Conservation (phyloP, 2,329 filamentous ascomycete genomes). For the Paramyrothecium roridum region DNA sequence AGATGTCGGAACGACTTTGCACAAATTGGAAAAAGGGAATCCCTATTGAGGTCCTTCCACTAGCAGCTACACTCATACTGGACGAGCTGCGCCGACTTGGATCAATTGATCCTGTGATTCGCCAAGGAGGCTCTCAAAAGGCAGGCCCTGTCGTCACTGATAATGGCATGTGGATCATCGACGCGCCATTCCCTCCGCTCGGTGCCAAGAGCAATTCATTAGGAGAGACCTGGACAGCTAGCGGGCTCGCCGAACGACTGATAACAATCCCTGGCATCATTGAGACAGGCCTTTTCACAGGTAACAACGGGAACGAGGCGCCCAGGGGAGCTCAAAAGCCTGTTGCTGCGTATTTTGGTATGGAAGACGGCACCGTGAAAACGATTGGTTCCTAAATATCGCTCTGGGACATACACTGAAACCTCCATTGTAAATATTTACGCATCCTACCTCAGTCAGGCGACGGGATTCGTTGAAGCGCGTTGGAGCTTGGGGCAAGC, state of each 20-base stretch:
- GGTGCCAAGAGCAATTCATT: too few species aligned
- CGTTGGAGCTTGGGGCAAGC: too few species aligned
- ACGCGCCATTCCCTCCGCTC: constrained; percentile 83
- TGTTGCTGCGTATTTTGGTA: constrained; percentile 91
- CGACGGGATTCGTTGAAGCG: too few species aligned
- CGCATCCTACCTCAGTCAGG: too few species aligned
- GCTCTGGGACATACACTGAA: too few species aligned
- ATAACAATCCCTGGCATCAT: constrained; percentile 83
- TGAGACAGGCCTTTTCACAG: constrained; percentile 88
- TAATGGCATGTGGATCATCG: constrained; percentile 73
- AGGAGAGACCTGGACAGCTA: constrained; percentile 72
- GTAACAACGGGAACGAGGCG: constrained; percentile 81
- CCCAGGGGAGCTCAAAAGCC: constrained; percentile 92
- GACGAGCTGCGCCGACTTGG: too few species aligned
- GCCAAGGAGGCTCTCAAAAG: constrained; percentile 71
- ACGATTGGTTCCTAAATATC: too few species aligned
- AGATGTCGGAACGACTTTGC: constrained; percentile 73
- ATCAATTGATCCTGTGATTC: constrained; percentile 65
- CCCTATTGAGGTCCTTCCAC: constrained; percentile 89
- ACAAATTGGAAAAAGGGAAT: constrained; percentile 80
- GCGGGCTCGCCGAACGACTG: constrained; percentile 69
- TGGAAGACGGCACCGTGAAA: constrained; percentile 73
- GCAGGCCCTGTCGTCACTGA: constrained; percentile 69
- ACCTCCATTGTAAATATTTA: too few species aligned
- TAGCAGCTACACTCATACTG: too few species aligned